Evolutionary conservation across 2,329 filamentous ascomycete genomes (phyloP).

Genomic region (Pestalotiopsis sp.): DNA sequence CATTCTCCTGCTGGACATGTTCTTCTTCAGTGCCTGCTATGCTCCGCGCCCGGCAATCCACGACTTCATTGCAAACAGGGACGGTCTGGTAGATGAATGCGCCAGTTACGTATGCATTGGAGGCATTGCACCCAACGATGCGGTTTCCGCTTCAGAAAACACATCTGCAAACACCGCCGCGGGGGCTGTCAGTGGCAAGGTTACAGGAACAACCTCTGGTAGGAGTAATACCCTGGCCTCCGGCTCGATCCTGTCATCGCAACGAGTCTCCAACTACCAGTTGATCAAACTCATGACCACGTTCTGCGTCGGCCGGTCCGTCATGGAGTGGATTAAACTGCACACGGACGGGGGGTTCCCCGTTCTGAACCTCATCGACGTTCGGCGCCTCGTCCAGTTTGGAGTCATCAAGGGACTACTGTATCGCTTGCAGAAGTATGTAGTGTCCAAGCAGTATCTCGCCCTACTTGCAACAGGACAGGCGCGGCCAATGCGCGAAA

Average conservation of each 20-base stretch:
- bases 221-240: slow-evolving; percentile 13
- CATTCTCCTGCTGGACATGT: slow-evolving; percentile 87
- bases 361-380: slow-evolving; percentile 76
- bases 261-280: slow-evolving; percentile 57
- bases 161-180: slow-evolving; percentile 11
- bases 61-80: slow-evolving; percentile 75
- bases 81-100: slow-evolving; percentile 83
- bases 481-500: slow-evolving; percentile 36
- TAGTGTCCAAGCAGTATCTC: slow-evolving; percentile 68
- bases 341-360: slow-evolving; percentile 69
- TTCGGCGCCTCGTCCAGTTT: slow-evolving; percentile 91
- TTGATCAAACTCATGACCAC: slow-evolving; percentile 84
- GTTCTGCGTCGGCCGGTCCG: slow-evolving; percentile 80
- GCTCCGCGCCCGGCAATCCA: slow-evolving; percentile 78
- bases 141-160: neutral
- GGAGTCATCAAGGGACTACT: slow-evolving; percentile 94
- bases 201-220: slow-evolving; percentile 17
- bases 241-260: slow-evolving; percentile 19
- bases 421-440: slow-evolving; percentile 91
- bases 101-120: slow-evolving; percentile 73
- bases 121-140: slow-evolving; percentile 18
- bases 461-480: slow-evolving; percentile 58
- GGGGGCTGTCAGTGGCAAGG: slow-evolving; percentile 27
- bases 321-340: slow-evolving; percentile 83
- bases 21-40: slow-evolving; percentile 92